Evolutionary conservation across 2,329 filamentous ascomycete genomes (phyloP).

Genomic region (Sporothrix brasiliensis): DNA sequence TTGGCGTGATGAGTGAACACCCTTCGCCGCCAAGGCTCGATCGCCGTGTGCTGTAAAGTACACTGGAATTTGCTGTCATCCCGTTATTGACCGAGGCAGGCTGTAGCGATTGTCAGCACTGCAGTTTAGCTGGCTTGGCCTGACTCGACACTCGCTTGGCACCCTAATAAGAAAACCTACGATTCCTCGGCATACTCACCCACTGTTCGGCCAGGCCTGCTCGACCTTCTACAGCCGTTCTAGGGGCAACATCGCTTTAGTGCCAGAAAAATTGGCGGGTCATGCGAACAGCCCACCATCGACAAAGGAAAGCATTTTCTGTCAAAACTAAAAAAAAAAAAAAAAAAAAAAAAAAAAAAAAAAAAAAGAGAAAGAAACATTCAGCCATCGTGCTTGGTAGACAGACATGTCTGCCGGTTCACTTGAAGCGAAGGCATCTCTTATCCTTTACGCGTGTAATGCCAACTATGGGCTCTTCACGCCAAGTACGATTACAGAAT

Average conservation of each 20-base stretch:
- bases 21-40: neutral
- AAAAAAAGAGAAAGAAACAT: neutral
- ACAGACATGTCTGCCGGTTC: neutral
- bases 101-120: neutral
- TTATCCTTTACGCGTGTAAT: neutral
- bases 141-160: neutral
- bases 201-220: too few relatives aligned
- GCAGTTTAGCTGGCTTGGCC: neutral
- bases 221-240: neutral
- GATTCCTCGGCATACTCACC: too few relatives aligned
- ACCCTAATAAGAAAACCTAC: too few relatives aligned
- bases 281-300: neutral
- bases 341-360: neutral
- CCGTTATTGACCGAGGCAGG: neutral
- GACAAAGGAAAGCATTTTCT: too few relatives aligned
- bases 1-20: conserved; percentile 1
- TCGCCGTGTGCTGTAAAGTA: neutral
- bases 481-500: neutral
- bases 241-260: neutral
- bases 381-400: too few relatives aligned
- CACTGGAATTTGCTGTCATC: neutral
- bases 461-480: neutral
- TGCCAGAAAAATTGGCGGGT: too few relatives aligned
- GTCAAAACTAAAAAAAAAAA: neutral
- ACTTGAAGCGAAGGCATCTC: neutral